phyloP scores from a whole-genome alignment of 306 rosid genomes.

The Lathyrus oleraceus region DNA sequence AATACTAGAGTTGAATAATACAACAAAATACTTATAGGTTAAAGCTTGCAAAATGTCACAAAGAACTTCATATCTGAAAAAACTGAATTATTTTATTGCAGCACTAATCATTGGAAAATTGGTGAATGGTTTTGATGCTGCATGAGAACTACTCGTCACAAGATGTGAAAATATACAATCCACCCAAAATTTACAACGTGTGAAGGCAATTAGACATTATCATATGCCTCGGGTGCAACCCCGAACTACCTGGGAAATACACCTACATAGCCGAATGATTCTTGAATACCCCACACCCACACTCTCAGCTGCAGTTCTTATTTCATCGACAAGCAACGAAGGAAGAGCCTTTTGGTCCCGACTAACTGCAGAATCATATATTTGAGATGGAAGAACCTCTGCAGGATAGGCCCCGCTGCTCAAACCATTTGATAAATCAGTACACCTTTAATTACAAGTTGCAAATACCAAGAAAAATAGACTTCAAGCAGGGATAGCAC shows the following conservation, averaged over 20 bases:
- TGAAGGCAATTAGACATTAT: background rate
- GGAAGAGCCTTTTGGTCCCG: constrained; percentile 38
- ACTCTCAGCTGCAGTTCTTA: constrained; percentile 50
- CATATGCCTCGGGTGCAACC: constrained; percentile 29
- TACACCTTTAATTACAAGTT: constrained; percentile 5
- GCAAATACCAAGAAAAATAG: constrained; percentile 9
- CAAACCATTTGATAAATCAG: constrained; percentile 40
- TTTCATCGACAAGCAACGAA: constrained; percentile 44
- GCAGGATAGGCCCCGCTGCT: constrained; percentile 82
- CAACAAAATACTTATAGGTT: background rate
- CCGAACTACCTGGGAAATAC: constrained; percentile 55
- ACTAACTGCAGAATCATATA: constrained; percentile 34
- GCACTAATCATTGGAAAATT: constrained; percentile 1
- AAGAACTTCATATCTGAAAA: background rate
- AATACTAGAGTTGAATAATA: background rate
- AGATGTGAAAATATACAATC: constrained; percentile 10
- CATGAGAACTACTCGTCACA: constrained; percentile 23
- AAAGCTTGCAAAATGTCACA: background rate
- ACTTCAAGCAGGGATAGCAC: background rate
- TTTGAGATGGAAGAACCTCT: constrained; percentile 63
- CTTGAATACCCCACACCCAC: constrained; percentile 59
- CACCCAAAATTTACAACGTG: constrained; percentile 13
- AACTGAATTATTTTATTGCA: constrained; percentile 4
- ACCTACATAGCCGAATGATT: constrained; percentile 62
- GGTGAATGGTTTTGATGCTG: background rate